Conservation (phyloP, 306 rosid species). For the Acacia acuminata region DNA sequence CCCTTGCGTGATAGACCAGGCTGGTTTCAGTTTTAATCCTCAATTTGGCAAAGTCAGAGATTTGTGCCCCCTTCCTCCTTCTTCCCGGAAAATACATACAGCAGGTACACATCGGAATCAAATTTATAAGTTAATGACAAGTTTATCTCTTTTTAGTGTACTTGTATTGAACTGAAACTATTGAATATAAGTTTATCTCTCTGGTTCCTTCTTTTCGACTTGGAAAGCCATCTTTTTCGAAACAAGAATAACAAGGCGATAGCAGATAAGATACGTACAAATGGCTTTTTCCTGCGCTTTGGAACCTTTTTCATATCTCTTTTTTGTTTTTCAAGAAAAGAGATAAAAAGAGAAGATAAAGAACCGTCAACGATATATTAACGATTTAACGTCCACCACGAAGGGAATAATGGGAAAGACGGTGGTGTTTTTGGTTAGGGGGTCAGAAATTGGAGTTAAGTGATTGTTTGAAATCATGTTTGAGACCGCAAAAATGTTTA, state of each 20-base stretch:
- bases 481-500: no score
- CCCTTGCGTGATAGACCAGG: neutral
- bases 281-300: neutral
- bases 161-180: neutral
- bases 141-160: no score
- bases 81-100: neutral
- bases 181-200: neutral
- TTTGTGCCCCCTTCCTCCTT: neutral
- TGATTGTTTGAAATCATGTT: no score
- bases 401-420: neutral
- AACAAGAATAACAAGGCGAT: neutral
- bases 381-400: neutral
- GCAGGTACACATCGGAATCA: neutral
- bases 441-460: no score
- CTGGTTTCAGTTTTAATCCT: neutral
- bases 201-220: neutral
- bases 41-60: neutral
- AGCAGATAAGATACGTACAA: neutral
- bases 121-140: no score
- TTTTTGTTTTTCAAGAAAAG: no score
- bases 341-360: no score
- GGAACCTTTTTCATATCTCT: neutral
- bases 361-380: neutral
- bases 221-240: neutral
- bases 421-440: neutral